phyloP scores from a whole-genome alignment of 202 grass and related monocot species.

The Bolboschoenoplectus hybrid region DNA sequence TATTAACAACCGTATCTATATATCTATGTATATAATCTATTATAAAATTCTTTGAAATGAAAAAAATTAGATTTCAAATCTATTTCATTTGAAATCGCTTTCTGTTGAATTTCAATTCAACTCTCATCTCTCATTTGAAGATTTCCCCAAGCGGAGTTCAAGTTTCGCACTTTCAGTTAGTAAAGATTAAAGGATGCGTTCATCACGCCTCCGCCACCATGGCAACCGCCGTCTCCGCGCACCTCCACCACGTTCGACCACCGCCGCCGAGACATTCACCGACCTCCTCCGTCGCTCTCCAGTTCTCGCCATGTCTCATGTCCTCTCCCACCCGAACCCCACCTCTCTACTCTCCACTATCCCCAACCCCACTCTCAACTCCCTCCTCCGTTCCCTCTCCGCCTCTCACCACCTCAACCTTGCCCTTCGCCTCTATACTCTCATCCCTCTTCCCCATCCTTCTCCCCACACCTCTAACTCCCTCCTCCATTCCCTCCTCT shows the following conservation, averaged over 20 bases:
- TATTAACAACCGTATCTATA: no score
- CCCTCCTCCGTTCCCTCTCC: constrained; percentile 74
- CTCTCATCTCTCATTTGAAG: no score
- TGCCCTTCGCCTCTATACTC: constrained; percentile 56
- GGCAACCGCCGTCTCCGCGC: constrained; percentile 26
- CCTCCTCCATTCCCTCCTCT: constrained; percentile 51
- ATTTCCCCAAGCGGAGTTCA: no score
- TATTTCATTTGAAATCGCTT: no score
- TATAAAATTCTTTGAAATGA: no score
- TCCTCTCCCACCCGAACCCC: constrained; percentile 41
- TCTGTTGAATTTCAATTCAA: no score
- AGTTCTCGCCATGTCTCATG: constrained; percentile 54
- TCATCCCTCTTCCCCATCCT: constrained; percentile 56
- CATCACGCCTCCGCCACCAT: constrained; percentile 24
- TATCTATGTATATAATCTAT: no score
- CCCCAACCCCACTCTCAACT: constrained; percentile 67
- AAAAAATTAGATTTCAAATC: no score
- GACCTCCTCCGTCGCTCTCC: constrained; percentile 65
- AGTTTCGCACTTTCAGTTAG: background rate
- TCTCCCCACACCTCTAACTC: constrained; percentile 80
- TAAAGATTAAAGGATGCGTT: background rate
- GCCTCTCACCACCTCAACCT: constrained; percentile 68
- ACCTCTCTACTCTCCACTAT: constrained; percentile 48
- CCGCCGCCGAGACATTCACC: constrained; percentile 53
- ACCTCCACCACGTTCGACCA: constrained; percentile 45